Percentiles rank a stretch among this genome's conserved stretches.
These are phyloP conservation scores for Groenewaldozyma auringiensis DNA, from an alignment of 1,139 yeast species.

Conservation along the genomic window DNA sequence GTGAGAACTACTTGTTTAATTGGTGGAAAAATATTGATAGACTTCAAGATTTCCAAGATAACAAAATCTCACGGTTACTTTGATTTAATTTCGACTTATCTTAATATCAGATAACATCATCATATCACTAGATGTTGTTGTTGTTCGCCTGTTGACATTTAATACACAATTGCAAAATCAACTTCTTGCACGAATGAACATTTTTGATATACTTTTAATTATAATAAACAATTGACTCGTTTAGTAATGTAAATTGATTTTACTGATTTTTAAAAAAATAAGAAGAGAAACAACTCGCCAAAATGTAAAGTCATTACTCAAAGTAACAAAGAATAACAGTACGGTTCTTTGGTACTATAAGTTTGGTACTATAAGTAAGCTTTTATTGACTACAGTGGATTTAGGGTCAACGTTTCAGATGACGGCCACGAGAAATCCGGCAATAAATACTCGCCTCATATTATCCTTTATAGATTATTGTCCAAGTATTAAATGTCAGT, in stretches of 20 bases:
- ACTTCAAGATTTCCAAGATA: conserved; percentile 38
- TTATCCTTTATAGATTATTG: too few species aligned
- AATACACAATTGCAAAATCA: not conserved
- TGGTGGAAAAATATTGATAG: conserved; percentile 85
- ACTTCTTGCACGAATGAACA: not conserved
- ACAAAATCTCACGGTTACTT: conserved; percentile 23
- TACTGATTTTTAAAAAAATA: not conserved
- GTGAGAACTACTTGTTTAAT: conserved; percentile 78
- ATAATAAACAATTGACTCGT: too few species aligned
- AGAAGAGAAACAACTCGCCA: not conserved
- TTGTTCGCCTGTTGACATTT: not conserved
- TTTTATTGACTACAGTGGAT: too few species aligned
- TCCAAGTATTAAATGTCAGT: too few species aligned
- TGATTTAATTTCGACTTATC: conserved; percentile 1
- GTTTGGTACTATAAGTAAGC: not conserved
- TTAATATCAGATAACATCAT: too few species aligned
- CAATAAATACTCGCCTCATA: too few species aligned
- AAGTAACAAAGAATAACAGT: not conserved
- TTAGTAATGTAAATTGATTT: too few species aligned
- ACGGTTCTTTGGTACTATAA: not conserved
- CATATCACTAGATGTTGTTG: not conserved
- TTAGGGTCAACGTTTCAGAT: too few species aligned
- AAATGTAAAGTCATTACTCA: not conserved
- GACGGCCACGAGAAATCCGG: too few species aligned
- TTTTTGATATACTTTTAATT: not conserved